Conservation (phyloP, 352 stramenopile species). For the Phytophthora meadii region DNA sequence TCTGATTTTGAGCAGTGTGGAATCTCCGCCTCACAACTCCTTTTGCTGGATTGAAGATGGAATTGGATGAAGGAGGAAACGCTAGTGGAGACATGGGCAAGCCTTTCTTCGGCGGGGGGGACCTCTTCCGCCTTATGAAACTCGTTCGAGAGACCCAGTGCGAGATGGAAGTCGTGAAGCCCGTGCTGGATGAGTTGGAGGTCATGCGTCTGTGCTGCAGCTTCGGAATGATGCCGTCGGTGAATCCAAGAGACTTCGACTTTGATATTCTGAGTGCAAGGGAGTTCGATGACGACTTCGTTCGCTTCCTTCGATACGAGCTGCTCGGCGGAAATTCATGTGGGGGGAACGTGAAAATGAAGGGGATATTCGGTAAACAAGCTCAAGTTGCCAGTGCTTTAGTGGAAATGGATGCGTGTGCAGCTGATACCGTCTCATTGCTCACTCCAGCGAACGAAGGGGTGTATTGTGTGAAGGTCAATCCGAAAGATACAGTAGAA, state of each 20-base stretch:
- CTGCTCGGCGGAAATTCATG: slow-evolving; percentile 41
- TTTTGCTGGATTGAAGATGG: slow-evolving; percentile 13
- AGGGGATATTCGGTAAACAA: slow-evolving; percentile 71
- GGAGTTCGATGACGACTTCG: slow-evolving; percentile 76
- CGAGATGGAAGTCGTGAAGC: slow-evolving; percentile 74
- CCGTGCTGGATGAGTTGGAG: slow-evolving; percentile 75
- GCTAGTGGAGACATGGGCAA: not conserved
- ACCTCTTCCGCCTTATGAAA: slow-evolving; percentile 58
- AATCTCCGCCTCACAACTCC: slow-evolving; percentile 3
- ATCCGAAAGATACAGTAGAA: not conserved
- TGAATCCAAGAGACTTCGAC: slow-evolving; percentile 63
- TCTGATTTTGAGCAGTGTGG: too few species aligned
- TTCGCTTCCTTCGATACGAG: slow-evolving; percentile 57
- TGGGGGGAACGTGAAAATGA: slow-evolving; percentile 25
- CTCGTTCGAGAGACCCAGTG: slow-evolving; percentile 61
- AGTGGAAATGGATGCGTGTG: slow-evolving; percentile 46
- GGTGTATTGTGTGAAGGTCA: slow-evolving; percentile 59
- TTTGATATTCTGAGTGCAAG: slow-evolving; percentile 44
- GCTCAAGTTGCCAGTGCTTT: slow-evolving; percentile 50
- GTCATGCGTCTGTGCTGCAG: slow-evolving; percentile 67
- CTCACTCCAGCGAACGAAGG: slow-evolving; percentile 48
- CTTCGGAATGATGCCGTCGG: slow-evolving; percentile 54
- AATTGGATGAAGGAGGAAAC: slow-evolving; percentile 2
- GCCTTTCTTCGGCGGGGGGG: not conserved
- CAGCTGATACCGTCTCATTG: slow-evolving; percentile 26